Evolutionary conservation across 176 grass and related monocot species (phyloP).

Genomic region (Dactylis glomerata): DNA sequence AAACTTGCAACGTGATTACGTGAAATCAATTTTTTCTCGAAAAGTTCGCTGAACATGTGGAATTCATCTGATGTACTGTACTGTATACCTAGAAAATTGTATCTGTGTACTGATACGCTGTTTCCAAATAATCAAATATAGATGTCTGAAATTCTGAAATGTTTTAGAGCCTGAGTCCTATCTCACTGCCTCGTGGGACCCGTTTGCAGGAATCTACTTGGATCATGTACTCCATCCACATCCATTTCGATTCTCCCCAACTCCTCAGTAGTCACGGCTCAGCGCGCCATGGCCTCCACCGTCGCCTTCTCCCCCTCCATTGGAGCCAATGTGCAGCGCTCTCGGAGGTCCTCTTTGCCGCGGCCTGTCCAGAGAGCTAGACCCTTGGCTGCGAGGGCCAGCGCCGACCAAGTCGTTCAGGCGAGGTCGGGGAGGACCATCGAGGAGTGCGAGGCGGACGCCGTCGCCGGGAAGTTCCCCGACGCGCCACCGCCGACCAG

Average conservation of each 20-base stretch:
- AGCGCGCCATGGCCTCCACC: conserved; percentile 49
- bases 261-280: background rate
- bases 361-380: conserved; percentile 19
- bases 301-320: conserved; percentile 43
- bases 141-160: background rate
- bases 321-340: conserved; percentile 29
- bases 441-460: conserved; percentile 91
- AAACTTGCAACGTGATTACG: background rate
- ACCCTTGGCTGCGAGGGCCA: conserved; percentile 42
- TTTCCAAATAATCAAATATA: background rate
- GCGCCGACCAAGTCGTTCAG: conserved; percentile 55
- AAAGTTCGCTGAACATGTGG: background rate
- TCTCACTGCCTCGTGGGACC: background rate
- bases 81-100: too few relatives aligned
- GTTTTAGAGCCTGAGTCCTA: too few relatives aligned
- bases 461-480: conserved; percentile 74
- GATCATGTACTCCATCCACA: conserved; percentile 3
- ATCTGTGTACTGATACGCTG: background rate
- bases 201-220: background rate
- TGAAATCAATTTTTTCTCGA: background rate
- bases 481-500: conserved; percentile 46
- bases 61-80: background rate
- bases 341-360: background rate
- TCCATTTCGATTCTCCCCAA: background rate
- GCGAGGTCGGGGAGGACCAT: conserved; percentile 59